A percentile compares a stretch with the other conserved stretches of the same genome.
These are phyloP conservation scores for Westerdykella aurantiaca DNA, from an alignment of 2,329 filamentous ascomycete genomes.

Conservation along the genomic window DNA sequence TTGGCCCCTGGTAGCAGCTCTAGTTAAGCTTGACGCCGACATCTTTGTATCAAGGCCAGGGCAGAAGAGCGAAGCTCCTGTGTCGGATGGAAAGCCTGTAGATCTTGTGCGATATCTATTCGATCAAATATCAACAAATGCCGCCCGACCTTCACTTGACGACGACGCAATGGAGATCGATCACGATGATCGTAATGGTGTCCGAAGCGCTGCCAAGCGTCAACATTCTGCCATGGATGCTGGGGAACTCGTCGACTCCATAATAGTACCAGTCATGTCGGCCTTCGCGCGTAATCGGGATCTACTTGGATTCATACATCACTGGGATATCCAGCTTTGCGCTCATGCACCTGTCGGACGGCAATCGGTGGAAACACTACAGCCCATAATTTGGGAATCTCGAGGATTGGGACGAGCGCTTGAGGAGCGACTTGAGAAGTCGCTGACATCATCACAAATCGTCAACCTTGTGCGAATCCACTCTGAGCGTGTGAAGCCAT, in stretches of 20 bases:
- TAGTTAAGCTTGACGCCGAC: constrained; percentile 29
- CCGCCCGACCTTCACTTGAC: background rate
- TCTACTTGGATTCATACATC: constrained; percentile 29
- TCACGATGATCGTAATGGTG: background rate
- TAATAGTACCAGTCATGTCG: constrained; percentile 29
- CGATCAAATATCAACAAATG: constrained; percentile 18
- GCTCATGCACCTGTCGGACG: constrained; percentile 12
- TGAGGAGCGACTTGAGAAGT: constrained; percentile 23
- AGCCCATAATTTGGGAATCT: constrained; percentile 27
- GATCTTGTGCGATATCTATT: constrained; percentile 28
- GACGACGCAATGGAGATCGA: constrained; percentile 7
- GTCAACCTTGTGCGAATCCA: constrained; percentile 27
- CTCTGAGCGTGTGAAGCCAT: constrained; percentile 12
- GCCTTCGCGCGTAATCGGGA: constrained; percentile 32
- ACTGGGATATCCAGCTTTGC: constrained; percentile 31
- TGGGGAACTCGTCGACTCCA: constrained; percentile 5
- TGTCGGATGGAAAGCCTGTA: constrained; percentile 10
- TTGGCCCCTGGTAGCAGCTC: constrained; percentile 29
- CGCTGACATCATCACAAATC: constrained; percentile 29
- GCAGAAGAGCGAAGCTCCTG: constrained; percentile 4
- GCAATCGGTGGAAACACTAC: constrained; percentile 14
- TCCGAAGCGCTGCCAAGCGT: background rate
- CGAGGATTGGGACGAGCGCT: constrained; percentile 18
- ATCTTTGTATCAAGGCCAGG: constrained; percentile 24
- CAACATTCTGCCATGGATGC: background rate